Evolutionary conservation across 495 filamentous ascomycete species (phyloP), one percentile per base, ranked within the genome.

Genomic region (Podospora pseudopauciseta): DNA sequence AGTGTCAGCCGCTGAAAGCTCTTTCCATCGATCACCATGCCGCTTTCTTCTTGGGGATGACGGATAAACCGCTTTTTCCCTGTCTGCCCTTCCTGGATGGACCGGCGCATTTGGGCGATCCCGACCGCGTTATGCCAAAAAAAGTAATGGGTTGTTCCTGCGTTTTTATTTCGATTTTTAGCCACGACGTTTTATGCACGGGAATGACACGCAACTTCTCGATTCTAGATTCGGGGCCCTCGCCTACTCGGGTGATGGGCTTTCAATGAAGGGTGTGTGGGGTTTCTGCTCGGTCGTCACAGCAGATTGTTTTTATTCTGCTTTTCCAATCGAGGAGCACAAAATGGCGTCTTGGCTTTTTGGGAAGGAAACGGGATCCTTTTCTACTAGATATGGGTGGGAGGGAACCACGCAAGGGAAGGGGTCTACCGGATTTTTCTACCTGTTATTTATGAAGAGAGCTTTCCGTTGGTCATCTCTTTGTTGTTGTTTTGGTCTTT

Each of bases 151-250:
- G 64, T 67, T 60, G 64, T 67, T 60, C 60, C 68, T 44, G 62
- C 65, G n/a, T 56, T 60, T 70, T 61, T 34, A 32, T 63, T 53
- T 19, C 30, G 19, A 34, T 27, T 67, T 30, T 34, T 19, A 59
- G 60, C 49, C 71, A 70, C 34, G 65, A 70, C 30, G 65, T 67
- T 70, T 68, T 63, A 73, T 70, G 68, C 66, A 70, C 54, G 55
- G 68, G 23, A 65, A 66, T 60, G 63, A 66, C 62, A 60, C 64
- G 61, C 39, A 65, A 65, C 34, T 18, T 63, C 64, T 64, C 61
- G 19, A 30, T 64, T 66, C 27, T 56, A 64, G 60, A 62, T 62
- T 49, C 28, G 65, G 26, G 62, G 70, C 54, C 32, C n/a, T 63
- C 27, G 20, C 61, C 57, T 28, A 26, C 27, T 49, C 28, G 20